phyloP scores from a whole-genome alignment of 2,329 filamentous ascomycete species.

The Epichloe hybrida region DNA sequence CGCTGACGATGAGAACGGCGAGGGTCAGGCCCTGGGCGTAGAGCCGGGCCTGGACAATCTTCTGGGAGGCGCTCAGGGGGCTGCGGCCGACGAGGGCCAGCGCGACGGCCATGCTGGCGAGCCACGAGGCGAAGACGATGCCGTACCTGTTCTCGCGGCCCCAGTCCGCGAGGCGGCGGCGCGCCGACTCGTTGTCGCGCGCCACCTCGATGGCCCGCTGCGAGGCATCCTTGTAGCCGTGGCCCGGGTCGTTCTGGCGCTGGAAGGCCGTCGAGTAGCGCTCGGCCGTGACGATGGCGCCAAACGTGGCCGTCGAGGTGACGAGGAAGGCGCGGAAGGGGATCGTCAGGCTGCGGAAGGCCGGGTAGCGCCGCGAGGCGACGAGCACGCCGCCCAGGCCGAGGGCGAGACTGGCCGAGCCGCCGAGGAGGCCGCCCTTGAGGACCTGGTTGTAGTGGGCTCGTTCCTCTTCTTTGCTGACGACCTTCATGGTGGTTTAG shows the following conservation, averaged over 20 bases:
- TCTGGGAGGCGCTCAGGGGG: constrained; percentile 61
- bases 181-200: constrained; percentile 39
- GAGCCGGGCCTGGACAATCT: constrained; percentile 86
- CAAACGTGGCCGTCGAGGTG: constrained; percentile 68
- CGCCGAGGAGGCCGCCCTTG: constrained; percentile 71
- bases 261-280: constrained; percentile 54
- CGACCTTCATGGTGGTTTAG: constrained; percentile 62
- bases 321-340: constrained; percentile 88
- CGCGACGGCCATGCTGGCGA: constrained; percentile 64
- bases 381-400: constrained; percentile 55
- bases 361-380: constrained; percentile 62
- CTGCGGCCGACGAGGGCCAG: constrained; percentile 67
- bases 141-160: constrained; percentile 71
- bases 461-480: constrained; percentile 84
- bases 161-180: constrained; percentile 56
- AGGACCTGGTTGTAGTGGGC: constrained; percentile 74
- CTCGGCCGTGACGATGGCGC: constrained; percentile 80
- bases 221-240: constrained; percentile 51
- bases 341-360: constrained; percentile 69
- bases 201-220: constrained; percentile 41
- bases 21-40: constrained; percentile 86
- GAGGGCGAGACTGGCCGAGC: constrained; percentile 49
- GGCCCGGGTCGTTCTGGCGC: constrained; percentile 51
- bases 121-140: constrained; percentile 72
- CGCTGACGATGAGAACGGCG: constrained; percentile 67